Percentiles rank a stretch among this genome's conserved stretches.
Evolutionary conservation across 2,329 filamentous ascomycete genomes (phyloP).

Genomic region (Fusarium luffae): DNA sequence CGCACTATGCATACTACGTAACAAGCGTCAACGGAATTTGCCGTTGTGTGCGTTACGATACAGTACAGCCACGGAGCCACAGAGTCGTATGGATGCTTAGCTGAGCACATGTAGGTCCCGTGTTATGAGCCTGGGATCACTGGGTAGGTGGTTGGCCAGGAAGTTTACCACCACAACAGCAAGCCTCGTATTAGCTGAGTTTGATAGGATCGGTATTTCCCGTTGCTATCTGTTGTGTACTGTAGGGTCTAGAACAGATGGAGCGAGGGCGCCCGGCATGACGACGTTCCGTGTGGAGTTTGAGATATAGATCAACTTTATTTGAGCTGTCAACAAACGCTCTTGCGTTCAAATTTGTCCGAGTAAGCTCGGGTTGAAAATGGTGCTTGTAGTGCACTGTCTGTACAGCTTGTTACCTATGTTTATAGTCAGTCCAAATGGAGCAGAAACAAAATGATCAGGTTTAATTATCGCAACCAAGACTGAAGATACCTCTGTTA

Average conservation of each 20-base stretch:
- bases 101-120: neutral
- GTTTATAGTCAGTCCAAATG: neutral
- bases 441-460: neutral
- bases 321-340: neutral
- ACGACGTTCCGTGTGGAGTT: conserved; percentile 25
- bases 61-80: conserved; percentile 5
- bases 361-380: neutral
- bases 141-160: conserved; percentile 10
- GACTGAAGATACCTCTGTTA: neutral
- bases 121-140: conserved; percentile 8
- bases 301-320: conserved; percentile 2
- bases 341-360: neutral
- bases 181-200: conserved; percentile 14
- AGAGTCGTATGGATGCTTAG: neutral
- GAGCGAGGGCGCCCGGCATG: conserved; percentile 14
- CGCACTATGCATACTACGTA: conserved; percentile 24
- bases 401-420: no score
- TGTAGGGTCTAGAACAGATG: conserved; percentile 12
- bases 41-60: conserved; percentile 13
- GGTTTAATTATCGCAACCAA: neutral
- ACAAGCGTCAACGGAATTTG: conserved; percentile 23
- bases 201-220: conserved; percentile 26
- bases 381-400: neutral
- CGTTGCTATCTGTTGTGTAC: conserved; percentile 13
- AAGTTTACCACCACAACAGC: conserved; percentile 32